Base-by-base conservation (phyloP, 2,329 filamentous ascomycete species). In the Ophiocordyceps camponoti-floridani region DNA sequence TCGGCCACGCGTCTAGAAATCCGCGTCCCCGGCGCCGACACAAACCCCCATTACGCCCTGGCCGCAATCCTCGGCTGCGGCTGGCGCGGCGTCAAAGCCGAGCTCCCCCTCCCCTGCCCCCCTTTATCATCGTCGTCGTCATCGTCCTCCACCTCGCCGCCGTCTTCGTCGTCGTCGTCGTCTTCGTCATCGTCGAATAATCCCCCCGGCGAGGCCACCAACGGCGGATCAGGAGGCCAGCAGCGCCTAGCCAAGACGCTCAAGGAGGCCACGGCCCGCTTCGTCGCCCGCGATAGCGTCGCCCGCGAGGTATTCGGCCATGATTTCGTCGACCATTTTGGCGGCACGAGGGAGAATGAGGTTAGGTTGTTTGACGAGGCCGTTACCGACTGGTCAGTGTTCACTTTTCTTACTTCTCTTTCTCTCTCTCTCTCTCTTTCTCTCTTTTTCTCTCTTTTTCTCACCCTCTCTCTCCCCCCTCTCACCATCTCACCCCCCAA, bases 291-390 rank as follows among this genome's bases (percentile, higher is more conserved):
- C 53, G 84, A 75, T 2, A 96, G 89, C 59, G 71, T 96, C 14
- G 91, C 91, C n/a, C 73, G 91, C 46, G 84, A 96, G 58, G 84
- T 94, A 0, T 84, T 98, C 62, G 91, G 91, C 0, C 83, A 96
- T 59, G 84, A 82, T 9, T 98, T 98, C 63, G 91, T 98, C 3
- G 88, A 96, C 14, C 91, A 96, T 61, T 98, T 81, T 66, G 85
- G 81, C 12, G 91, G 91, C 14, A 94, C 89, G 16, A 75, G 91
- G 50, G 82, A 94, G 60, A 88, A 98, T 62, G 91, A 98, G 64
- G 73, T 91, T 47, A 69, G 84, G 48, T 64, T 94, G 18, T 98
- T 84, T 82, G 88, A 96, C 54, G 89, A 96, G 61, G 88, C 88
- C 2, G 89, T 96, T 6, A 96, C 91, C 18, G 91, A 96, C 62